Evolutionary conservation across 257 asterid genomes (phyloP).

Genomic region (Petunia axillaris): DNA sequence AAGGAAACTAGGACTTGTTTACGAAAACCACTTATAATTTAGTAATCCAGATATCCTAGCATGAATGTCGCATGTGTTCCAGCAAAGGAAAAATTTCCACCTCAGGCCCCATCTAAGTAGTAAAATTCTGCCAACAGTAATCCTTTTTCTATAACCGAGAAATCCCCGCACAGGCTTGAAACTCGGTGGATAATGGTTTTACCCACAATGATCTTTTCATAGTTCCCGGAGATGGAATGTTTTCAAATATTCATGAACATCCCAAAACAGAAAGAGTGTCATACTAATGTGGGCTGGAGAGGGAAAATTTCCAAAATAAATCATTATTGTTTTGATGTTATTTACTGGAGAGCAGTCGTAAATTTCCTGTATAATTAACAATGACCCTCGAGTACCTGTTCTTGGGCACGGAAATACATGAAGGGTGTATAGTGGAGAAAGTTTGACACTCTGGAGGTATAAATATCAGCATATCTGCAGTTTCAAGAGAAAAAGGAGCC

Average conservation of each 20-base stretch:
- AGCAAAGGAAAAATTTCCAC: neutral
- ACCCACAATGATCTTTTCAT: neutral
- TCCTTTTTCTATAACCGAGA: too few relatives aligned
- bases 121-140: neutral
- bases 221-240: neutral
- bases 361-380: neutral
- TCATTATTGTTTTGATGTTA: neutral
- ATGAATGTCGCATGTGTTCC: neutral
- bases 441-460: slow-evolving; percentile 92
- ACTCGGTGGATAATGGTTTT: too few relatives aligned
- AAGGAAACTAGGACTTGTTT: slow-evolving; percentile 9
- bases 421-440: slow-evolving; percentile 88
- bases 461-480: slow-evolving; percentile 88
- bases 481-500: slow-evolving; percentile 4
- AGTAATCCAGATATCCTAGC: neutral
- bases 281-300: neutral
- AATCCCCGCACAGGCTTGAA: too few relatives aligned
- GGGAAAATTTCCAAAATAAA: neutral
- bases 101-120: neutral
- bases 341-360: slow-evolving; percentile 12
- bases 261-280: neutral
- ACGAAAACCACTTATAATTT: slow-evolving; percentile 4
- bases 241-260: slow-evolving; percentile 18
- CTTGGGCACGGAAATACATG: slow-evolving; percentile 87
- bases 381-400: slow-evolving; percentile 58